These are phyloP conservation scores for Fraxinus anomala DNA, from an alignment of 257 asterid species.

Conservation along the genomic window DNA sequence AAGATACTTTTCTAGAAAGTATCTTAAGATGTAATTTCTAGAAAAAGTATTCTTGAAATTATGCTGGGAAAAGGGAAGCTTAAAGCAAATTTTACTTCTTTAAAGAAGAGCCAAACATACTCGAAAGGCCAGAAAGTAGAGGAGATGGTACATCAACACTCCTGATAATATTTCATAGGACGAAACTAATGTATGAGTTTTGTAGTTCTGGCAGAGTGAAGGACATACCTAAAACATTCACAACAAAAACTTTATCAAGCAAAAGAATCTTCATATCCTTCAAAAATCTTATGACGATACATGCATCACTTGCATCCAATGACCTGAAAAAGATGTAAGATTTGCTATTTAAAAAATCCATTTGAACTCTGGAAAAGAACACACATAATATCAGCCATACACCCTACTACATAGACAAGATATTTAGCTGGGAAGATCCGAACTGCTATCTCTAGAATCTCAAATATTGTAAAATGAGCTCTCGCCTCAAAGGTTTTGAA, in stretches of 20 bases:
- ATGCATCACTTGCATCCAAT: slow-evolving; percentile 28
- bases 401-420: background rate
- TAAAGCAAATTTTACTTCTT: slow-evolving; percentile 1
- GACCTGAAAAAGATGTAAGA: slow-evolving; percentile 45
- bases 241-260: slow-evolving; percentile 68
- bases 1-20: background rate
- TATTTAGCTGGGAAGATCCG: slow-evolving; percentile 5
- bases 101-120: background rate
- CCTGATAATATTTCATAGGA: background rate
- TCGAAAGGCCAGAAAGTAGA: background rate
- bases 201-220: slow-evolving; percentile 25
- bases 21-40: background rate
- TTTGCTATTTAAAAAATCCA: slow-evolving; percentile 18
- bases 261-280: slow-evolving; percentile 69
- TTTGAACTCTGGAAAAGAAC: slow-evolving; percentile 12
- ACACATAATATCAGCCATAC: background rate
- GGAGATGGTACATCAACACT: background rate
- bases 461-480: slow-evolving; percentile 9
- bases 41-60: background rate
- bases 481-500: slow-evolving; percentile 46
- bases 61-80: background rate
- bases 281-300: slow-evolving; percentile 35
- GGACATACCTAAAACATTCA: slow-evolving; percentile 80
- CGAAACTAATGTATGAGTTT: slow-evolving; percentile 5
- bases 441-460: slow-evolving; percentile 1